Evolutionary conservation across 352 stramenopile genomes (phyloP).

Genomic region (Globisporangium radiosum): DNA sequence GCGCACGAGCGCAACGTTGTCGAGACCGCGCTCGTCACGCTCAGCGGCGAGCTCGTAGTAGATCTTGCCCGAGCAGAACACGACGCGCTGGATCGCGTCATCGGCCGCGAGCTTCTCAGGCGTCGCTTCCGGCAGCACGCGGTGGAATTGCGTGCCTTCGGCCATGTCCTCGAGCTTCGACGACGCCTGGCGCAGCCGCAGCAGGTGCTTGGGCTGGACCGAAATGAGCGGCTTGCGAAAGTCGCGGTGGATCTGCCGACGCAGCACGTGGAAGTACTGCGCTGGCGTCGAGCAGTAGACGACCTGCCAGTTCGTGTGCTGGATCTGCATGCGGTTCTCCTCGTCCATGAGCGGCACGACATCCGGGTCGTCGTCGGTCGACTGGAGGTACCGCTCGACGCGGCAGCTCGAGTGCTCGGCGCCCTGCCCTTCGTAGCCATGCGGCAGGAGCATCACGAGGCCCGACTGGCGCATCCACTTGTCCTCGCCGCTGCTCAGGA

Average conservation of each 20-base stretch:
- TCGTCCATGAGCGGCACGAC: slow-evolving; percentile 88
- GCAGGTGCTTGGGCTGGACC: slow-evolving; percentile 93
- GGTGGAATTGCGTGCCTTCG: slow-evolving; percentile 89
- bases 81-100: slow-evolving; percentile 66
- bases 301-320: slow-evolving; percentile 96
- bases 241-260: slow-evolving; percentile 92
- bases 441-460: slow-evolving; percentile 70
- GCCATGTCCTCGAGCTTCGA: slow-evolving; percentile 93
- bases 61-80: slow-evolving; percentile 96
- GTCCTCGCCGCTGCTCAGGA: slow-evolving; percentile 75
- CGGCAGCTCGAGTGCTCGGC: slow-evolving; percentile 79
- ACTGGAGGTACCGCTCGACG: slow-evolving; percentile 80
- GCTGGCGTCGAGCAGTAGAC: slow-evolving; percentile 94
- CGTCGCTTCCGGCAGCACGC: slow-evolving; percentile 83
- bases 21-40: slow-evolving; percentile 78
- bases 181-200: slow-evolving; percentile 88
- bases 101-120: slow-evolving; percentile 41
- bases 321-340: slow-evolving; percentile 95
- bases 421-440: slow-evolving; percentile 84
- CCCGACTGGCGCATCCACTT: slow-evolving; percentile 90
- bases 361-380: slow-evolving; percentile 85
- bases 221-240: slow-evolving; percentile 97
- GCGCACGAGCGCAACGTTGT: slow-evolving; percentile 87
- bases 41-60: slow-evolving; percentile 96
- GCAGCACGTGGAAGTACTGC: slow-evolving; percentile 90